Evolutionary conservation across 345 rosid species (phyloP).

Genomic region (Boechera stricta): DNA sequence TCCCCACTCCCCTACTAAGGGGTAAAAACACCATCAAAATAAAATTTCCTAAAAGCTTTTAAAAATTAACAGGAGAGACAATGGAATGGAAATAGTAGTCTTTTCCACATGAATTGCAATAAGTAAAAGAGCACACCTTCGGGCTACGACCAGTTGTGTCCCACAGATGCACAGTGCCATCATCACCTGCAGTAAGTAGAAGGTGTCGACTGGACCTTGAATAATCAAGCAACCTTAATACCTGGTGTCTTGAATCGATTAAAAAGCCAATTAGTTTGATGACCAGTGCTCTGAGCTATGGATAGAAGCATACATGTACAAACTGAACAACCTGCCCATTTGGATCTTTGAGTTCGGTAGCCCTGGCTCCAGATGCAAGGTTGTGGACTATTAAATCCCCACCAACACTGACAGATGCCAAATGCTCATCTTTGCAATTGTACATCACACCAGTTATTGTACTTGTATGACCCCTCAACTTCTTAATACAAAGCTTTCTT

Average conservation of each 20-base stretch:
- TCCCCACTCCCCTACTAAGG: conserved; percentile 6
- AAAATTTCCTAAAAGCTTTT: conserved; percentile 16
- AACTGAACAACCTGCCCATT: conserved; percentile 80
- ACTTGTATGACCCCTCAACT: conserved; percentile 90
- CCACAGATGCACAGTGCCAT: conserved; percentile 96
- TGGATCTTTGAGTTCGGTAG: conserved; percentile 94
- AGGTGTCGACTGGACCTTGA: conserved; percentile 89
- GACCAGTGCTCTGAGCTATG: conserved; percentile 26
- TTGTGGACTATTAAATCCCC: conserved; percentile 95
- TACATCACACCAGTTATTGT: conserved; percentile 88
- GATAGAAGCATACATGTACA: conserved; percentile 39
- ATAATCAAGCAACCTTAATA: conserved; percentile 95
- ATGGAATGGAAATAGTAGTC: background rate
- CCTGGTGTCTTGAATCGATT: conserved; percentile 86
- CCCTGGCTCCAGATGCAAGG: conserved; percentile 92
- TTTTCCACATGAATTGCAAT: conserved; percentile 6
- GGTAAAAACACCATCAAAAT: conserved; percentile 10
- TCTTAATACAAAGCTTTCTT: conserved; percentile 87
- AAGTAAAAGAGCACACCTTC: conserved; percentile 59
- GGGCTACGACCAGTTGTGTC: conserved; percentile 93
- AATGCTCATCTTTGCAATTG: conserved; percentile 96
- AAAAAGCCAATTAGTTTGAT: conserved; percentile 35
- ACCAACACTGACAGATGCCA: conserved; percentile 89
- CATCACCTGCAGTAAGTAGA: conserved; percentile 97
- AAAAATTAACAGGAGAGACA: background rate